These are phyloP conservation scores for Penicillium italicum DNA, from an alignment of 2,329 filamentous ascomycete genomes.

Conservation along the genomic window DNA sequence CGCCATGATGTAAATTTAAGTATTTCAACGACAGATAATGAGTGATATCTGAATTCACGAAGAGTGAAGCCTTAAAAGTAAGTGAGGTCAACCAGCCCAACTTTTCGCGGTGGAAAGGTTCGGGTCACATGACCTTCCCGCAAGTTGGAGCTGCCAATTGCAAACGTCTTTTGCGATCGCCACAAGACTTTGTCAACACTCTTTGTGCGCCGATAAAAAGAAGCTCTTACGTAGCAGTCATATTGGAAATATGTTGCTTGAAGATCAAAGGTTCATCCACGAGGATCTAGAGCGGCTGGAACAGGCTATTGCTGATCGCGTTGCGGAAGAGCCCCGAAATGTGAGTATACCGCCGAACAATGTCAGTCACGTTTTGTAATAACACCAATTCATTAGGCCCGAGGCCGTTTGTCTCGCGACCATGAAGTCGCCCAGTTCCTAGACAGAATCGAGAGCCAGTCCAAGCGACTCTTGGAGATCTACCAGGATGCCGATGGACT, in stretches of 20 bases:
- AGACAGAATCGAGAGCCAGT: constrained; percentile 82
- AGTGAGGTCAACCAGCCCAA: constrained; percentile 10
- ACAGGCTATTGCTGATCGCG: constrained; percentile 85
- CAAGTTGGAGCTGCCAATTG: constrained; percentile 21
- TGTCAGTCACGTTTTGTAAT: constrained; percentile 18
- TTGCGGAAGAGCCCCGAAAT: constrained; percentile 82
- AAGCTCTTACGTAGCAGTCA: neutral
- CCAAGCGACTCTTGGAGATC: constrained; percentile 71
- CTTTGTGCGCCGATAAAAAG: neutral
- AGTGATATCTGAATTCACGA: constrained; percentile 10
- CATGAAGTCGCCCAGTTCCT: constrained; percentile 88
- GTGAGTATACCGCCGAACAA: constrained; percentile 50
- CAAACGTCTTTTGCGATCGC: constrained; percentile 9
- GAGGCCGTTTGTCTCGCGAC: constrained; percentile 83
- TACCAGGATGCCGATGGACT: constrained; percentile 75
- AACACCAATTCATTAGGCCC: constrained; percentile 60
- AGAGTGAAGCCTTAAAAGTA: constrained; percentile 1
- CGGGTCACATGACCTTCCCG: constrained; percentile 17
- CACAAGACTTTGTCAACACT: constrained; percentile 1
- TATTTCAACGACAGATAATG: constrained; percentile 9
- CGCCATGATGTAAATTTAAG: constrained; percentile 63
- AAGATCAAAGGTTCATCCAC: constrained; percentile 90
- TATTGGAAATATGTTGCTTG: constrained; percentile 64
- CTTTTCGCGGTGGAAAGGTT: constrained; percentile 25
- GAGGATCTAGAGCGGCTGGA: constrained; percentile 96